A percentile compares a stretch with the other conserved stretches of the same genome.
phyloP scores from a whole-genome alignment of 2,329 filamentous ascomycete genomes.

The Ophiostoma tasmaniense region DNA sequence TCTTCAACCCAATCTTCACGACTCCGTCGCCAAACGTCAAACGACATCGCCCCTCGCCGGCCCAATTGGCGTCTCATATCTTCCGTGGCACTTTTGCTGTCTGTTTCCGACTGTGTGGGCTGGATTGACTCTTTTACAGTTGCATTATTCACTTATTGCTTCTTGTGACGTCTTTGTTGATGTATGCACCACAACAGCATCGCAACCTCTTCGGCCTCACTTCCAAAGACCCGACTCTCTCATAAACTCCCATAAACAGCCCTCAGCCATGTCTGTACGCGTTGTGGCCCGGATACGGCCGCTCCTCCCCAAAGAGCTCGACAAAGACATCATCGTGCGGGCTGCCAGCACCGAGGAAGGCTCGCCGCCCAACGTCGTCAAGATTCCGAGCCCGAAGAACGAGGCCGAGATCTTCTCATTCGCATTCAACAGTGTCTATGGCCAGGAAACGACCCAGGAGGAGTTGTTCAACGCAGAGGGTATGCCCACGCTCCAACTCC shows the following conservation, averaged over 20 bases:
- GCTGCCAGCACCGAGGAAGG: slow-evolving; percentile 55
- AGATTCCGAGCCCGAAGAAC: slow-evolving; percentile 92
- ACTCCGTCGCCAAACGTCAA: neutral
- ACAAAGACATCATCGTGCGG: slow-evolving; percentile 77
- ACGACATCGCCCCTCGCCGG: slow-evolving; percentile 1
- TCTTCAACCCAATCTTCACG: neutral
- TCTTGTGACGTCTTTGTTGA: neutral
- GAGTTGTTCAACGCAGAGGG: slow-evolving; percentile 81
- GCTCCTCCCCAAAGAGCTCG: slow-evolving; percentile 73
- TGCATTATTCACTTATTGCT: slow-evolving; percentile 12
- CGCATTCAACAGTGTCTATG: slow-evolving; percentile 89
- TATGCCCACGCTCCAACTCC: slow-evolving; percentile 13
- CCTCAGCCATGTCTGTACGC: slow-evolving; percentile 51
- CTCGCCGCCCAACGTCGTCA: slow-evolving; percentile 60
- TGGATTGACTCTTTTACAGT: neutral
- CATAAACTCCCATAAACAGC: slow-evolving; percentile 5
- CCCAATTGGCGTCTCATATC: neutral
- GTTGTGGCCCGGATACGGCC: slow-evolving; percentile 89
- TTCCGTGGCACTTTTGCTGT: neutral
- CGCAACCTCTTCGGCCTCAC: neutral
- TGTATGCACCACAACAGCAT: slow-evolving; percentile 1
- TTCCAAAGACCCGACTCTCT: neutral
- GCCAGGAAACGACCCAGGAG: slow-evolving; percentile 70
- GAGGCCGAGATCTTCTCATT: slow-evolving; percentile 86
- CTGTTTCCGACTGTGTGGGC: neutral